Conservation (phyloP, 148 eudicot species). For the Suaeda aralocaspica region DNA sequence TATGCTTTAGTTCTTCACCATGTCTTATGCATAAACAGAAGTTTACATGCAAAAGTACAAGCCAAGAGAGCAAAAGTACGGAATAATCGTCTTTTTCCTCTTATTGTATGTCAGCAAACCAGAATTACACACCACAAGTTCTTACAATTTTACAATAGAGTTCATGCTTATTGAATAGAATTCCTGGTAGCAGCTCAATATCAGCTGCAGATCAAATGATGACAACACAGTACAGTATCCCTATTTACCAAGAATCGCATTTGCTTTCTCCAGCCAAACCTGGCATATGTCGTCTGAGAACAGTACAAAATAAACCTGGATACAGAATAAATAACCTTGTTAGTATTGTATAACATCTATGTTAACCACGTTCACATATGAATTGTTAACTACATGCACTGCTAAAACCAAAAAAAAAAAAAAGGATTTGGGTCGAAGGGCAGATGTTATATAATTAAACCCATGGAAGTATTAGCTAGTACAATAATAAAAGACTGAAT, state of each 20-base stretch:
- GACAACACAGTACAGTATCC: neutral
- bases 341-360: constrained; percentile 3
- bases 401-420: no score
- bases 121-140: neutral
- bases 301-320: constrained; percentile 85
- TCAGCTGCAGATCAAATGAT: neutral
- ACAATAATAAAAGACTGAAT: no score
- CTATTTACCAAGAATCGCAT: constrained; percentile 26
- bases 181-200: neutral
- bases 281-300: constrained; percentile 68
- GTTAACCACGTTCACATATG: no score
- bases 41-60: no score
- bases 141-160: constrained; percentile 1
- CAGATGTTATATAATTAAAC: no score
- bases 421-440: no score
- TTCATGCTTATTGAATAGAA: neutral
- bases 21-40: no score
- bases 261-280: constrained; percentile 68
- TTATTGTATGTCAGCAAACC: neutral
- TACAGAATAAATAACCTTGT: constrained; percentile 3
- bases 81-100: neutral
- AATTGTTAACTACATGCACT: no score
- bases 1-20: no score
- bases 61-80: neutral
- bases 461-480: no score